phyloP scores from a whole-genome alignment of 495 filamentous ascomycete genomes.

The Pyrenula massariospora region DNA sequence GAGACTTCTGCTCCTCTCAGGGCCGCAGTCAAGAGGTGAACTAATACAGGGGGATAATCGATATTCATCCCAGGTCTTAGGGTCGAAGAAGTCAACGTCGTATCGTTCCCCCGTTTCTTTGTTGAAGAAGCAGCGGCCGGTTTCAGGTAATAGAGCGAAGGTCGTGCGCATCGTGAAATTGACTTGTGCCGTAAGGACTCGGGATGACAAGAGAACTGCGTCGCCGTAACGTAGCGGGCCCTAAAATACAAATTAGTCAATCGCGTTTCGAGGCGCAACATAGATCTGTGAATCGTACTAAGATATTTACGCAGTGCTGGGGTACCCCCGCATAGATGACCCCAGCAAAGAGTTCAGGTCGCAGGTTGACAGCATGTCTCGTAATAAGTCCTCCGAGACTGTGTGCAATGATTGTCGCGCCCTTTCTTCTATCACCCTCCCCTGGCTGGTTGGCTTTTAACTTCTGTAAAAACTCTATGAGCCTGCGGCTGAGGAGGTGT shows the following conservation, averaged over 20 bases:
- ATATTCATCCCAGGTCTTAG: conserved; percentile 68
- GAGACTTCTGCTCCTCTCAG: conserved; percentile 14
- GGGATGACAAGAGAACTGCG: conserved; percentile 78
- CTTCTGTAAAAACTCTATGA: conserved; percentile 60
- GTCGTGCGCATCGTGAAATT: conserved; percentile 87
- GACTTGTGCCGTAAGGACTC: conserved; percentile 85
- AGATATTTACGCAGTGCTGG: conserved; percentile 77
- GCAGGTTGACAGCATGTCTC: conserved; percentile 77
- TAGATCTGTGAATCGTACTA: no score
- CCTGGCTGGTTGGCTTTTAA: conserved; percentile 60
- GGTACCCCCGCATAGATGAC: conserved; percentile 81
- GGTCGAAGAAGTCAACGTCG: conserved; percentile 74
- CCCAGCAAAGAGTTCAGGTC: conserved; percentile 77
- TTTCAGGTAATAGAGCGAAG: conserved; percentile 76
- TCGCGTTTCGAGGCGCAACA: no score
- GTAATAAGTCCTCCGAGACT: conserved; percentile 84
- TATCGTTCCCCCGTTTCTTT: conserved; percentile 71
- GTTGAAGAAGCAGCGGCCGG: conserved; percentile 82
- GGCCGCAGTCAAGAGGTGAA: conserved; percentile 38
- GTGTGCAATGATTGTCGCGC: conserved; percentile 77
- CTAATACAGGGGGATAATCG: conserved; percentile 67
- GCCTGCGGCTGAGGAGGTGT: conserved; percentile 53
- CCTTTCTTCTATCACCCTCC: conserved; percentile 36
- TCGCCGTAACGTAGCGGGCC: conserved; percentile 86
- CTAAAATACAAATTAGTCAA: no score